Conservation (phyloP, 2,329 filamentous ascomycete species). For the Intubia oerlemansii region DNA sequence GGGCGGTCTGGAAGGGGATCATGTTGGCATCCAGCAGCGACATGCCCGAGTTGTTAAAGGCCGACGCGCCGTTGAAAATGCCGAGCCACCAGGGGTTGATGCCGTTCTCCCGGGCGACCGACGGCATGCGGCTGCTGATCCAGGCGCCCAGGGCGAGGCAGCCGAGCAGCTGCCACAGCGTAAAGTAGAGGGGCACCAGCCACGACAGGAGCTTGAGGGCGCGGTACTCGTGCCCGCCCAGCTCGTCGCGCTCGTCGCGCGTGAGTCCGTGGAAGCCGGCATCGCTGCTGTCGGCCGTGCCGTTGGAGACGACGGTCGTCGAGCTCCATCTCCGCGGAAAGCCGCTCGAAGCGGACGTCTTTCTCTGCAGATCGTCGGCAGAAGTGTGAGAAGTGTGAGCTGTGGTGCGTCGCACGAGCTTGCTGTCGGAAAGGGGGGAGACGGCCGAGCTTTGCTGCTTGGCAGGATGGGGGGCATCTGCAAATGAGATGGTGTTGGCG, state of each 20-base stretch:
- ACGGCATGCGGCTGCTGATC: conserved; percentile 29
- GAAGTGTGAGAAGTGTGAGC: too few relatives aligned
- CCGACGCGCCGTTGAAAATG: conserved; percentile 44
- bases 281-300: too few relatives aligned
- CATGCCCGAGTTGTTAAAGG: conserved; percentile 56
- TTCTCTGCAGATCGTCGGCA: too few relatives aligned
- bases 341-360: too few relatives aligned
- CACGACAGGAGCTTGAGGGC: conserved; percentile 36
- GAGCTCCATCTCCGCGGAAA: too few relatives aligned
- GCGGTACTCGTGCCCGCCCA: conserved; percentile 43
- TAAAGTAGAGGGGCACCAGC: conserved; percentile 38
- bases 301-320: too few relatives aligned
- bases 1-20: conserved; percentile 31
- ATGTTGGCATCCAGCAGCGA: conserved; percentile 45
- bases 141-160: conserved; percentile 39
- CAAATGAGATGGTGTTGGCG: too few relatives aligned
- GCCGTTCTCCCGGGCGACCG: conserved; percentile 28
- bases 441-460: too few relatives aligned
- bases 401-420: too few relatives aligned
- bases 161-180: conserved; percentile 35
- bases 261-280: conserved; percentile 31
- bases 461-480: too few relatives aligned
- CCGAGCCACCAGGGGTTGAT: conserved; percentile 48
- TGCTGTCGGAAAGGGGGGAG: too few relatives aligned
- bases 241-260: conserved; percentile 28